Evolutionary conservation across 768 basidiomycete species (phyloP).

Genomic region (Rhodosporidiobolus odoratus): DNA sequence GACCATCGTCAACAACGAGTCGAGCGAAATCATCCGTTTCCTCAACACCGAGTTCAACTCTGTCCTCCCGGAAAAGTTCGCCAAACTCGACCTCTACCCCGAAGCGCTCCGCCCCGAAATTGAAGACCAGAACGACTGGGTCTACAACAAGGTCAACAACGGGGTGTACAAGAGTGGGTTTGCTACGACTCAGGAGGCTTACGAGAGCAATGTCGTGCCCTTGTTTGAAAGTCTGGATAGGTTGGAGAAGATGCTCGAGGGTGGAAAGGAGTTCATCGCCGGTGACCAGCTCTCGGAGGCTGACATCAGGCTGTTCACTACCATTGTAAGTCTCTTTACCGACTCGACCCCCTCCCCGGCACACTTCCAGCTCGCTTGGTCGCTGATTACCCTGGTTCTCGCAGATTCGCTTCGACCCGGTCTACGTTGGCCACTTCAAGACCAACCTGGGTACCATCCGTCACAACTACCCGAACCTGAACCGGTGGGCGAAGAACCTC

Average conservation of each 20-base stretch:
- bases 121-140: slow-evolving; percentile 72
- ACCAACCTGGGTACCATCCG: slow-evolving; percentile 84
- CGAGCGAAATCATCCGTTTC: slow-evolving; percentile 79
- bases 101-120: slow-evolving; percentile 65
- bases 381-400: not conserved
- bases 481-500: slow-evolving; percentile 58
- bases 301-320: slow-evolving; percentile 75
- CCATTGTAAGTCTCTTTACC: slow-evolving; percentile 58
- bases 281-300: slow-evolving; percentile 70
- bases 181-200: slow-evolving; percentile 71
- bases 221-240: slow-evolving; percentile 76
- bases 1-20: slow-evolving; percentile 91
- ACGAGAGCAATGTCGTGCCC: slow-evolving; percentile 66
- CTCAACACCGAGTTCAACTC: slow-evolving; percentile 69
- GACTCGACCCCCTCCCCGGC: too few relatives aligned
- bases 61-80: slow-evolving; percentile 58
- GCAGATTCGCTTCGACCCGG: slow-evolving; percentile 81
- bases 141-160: slow-evolving; percentile 61
- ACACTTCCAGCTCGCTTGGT: not conserved
- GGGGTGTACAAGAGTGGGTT: slow-evolving; percentile 75
- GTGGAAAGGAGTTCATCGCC: slow-evolving; percentile 74
- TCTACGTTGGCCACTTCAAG: slow-evolving; percentile 88
- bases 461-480: slow-evolving; percentile 74
- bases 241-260: slow-evolving; percentile 64
- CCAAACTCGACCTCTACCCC: slow-evolving; percentile 69